A percentile compares a stretch with the other conserved stretches of the same genome.
These are phyloP conservation scores for Farysia itapuensis DNA, from an alignment of 1,284 basidiomycete genomes.

Conservation along the genomic window DNA sequence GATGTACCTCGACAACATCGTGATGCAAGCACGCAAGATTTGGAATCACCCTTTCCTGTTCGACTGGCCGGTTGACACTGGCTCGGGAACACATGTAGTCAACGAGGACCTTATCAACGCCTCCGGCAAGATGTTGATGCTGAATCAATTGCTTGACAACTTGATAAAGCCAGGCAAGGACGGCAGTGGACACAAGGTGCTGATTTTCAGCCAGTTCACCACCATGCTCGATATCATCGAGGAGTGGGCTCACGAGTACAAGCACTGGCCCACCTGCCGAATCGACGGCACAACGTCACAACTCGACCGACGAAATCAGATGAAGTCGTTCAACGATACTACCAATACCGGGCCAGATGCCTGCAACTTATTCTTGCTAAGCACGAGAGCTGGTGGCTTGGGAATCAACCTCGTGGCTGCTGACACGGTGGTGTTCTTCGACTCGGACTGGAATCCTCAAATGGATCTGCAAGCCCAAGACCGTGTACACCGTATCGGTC, in stretches of 20 bases:
- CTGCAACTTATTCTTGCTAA: constrained; percentile 81
- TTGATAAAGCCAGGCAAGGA: no score
- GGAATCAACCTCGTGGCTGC: constrained; percentile 85
- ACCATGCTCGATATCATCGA: constrained; percentile 94
- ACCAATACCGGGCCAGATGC: constrained; percentile 69
- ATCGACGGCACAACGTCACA: constrained; percentile 85
- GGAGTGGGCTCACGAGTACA: constrained; percentile 63
- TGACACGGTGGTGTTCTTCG: constrained; percentile 71
- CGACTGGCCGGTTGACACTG: constrained; percentile 77
- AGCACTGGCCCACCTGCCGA: constrained; percentile 78
- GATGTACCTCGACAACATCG: constrained; percentile 85
- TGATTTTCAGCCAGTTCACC: constrained; percentile 76
- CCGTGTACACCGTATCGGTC: constrained; percentile 91
- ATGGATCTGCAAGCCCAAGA: constrained; percentile 97
- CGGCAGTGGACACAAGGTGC: constrained; percentile 83
- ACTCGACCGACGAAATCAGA: constrained; percentile 77
- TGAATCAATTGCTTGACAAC: constrained; percentile 81
- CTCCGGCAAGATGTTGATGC: constrained; percentile 94
- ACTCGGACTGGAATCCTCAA: constrained; percentile 89
- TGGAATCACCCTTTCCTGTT: constrained; percentile 93
- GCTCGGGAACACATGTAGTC: constrained; percentile 62
- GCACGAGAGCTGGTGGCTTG: constrained; percentile 87
- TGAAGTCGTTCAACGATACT: constrained; percentile 80
- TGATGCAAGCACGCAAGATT: constrained; percentile 78
- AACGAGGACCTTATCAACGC: constrained; percentile 75